Conservation (phyloP, 495 filamentous ascomycete species). For the Astrothelium macrocarpum region DNA sequence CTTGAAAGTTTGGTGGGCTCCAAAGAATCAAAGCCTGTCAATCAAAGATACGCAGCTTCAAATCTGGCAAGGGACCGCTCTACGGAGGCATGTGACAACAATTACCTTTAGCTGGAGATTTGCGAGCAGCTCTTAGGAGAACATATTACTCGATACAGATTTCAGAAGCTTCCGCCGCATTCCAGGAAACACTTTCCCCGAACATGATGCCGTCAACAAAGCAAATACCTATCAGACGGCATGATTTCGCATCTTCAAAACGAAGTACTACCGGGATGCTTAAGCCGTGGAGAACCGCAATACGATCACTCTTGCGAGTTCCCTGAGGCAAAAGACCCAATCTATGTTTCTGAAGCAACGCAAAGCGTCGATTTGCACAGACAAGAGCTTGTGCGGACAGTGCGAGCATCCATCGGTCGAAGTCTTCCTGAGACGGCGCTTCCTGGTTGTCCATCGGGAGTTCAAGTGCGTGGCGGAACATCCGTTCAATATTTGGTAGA, state of each 20-base stretch:
- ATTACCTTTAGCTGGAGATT: neutral
- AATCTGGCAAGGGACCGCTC: neutral
- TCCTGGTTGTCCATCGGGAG: neutral
- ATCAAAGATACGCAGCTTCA: too few species aligned
- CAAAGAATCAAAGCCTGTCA: too few species aligned
- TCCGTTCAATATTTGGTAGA: neutral
- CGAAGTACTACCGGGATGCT: neutral
- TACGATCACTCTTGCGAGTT: neutral
- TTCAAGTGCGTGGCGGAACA: neutral
- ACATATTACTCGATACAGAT: neutral
- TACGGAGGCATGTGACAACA: neutral
- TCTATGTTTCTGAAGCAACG: neutral
- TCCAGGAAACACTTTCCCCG: neutral
- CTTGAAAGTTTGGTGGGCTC: too few species aligned
- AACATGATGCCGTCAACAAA: neutral
- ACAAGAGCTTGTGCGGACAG: slow-evolving; percentile 1
- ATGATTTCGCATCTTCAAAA: neutral
- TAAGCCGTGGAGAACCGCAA: neutral
- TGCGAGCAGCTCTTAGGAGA: neutral
- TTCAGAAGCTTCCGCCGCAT: neutral
- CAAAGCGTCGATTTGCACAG: slow-evolving; percentile 3
- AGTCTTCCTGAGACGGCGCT: neutral
- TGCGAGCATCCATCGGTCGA: neutral
- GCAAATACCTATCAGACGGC: neutral
- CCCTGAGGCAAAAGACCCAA: slow-evolving; percentile 1